These are phyloP conservation scores for Debaryomyces maramus DNA, from an alignment of 805 yeast genomes.

Conservation along the genomic window DNA sequence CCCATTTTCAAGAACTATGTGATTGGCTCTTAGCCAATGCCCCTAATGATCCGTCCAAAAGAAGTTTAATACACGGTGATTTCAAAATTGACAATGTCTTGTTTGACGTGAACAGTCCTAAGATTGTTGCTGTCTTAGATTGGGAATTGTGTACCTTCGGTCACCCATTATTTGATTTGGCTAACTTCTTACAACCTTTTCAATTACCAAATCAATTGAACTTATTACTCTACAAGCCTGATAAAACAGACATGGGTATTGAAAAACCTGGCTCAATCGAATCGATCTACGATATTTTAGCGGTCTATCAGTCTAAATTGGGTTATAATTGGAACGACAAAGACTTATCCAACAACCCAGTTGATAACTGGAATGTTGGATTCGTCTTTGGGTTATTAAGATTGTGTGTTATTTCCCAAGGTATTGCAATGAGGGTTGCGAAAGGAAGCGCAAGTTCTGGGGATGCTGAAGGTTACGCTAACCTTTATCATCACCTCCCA, in stretches of 20 bases:
- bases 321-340: slow-evolving; percentile 31
- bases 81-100: slow-evolving; percentile 65
- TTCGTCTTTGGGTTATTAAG: slow-evolving; percentile 56
- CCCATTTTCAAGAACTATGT: slow-evolving; percentile 43
- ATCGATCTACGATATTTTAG: slow-evolving; percentile 25
- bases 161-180: slow-evolving; percentile 61
- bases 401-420: slow-evolving; percentile 58
- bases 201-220: slow-evolving; percentile 43
- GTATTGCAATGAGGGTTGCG: slow-evolving; percentile 55
- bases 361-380: slow-evolving; percentile 51
- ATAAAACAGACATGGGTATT: slow-evolving; percentile 30
- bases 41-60: slow-evolving; percentile 48
- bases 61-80: slow-evolving; percentile 61
- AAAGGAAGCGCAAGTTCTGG: slow-evolving; percentile 57
- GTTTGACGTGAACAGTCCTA: slow-evolving; percentile 51
- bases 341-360: slow-evolving; percentile 44
- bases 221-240: slow-evolving; percentile 24
- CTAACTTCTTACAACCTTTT: slow-evolving; percentile 58
- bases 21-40: slow-evolving; percentile 42
- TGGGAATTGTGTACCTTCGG: slow-evolving; percentile 70
- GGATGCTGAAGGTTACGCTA: slow-evolving; percentile 43
- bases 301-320: slow-evolving; percentile 22
- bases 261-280: slow-evolving; percentile 28
- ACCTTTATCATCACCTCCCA: slow-evolving; percentile 32
- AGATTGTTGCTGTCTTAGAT: slow-evolving; percentile 56